Base-by-base conservation (phyloP, 2,329 filamentous ascomycete genomes). In the Neobulgaria alba region DNA sequence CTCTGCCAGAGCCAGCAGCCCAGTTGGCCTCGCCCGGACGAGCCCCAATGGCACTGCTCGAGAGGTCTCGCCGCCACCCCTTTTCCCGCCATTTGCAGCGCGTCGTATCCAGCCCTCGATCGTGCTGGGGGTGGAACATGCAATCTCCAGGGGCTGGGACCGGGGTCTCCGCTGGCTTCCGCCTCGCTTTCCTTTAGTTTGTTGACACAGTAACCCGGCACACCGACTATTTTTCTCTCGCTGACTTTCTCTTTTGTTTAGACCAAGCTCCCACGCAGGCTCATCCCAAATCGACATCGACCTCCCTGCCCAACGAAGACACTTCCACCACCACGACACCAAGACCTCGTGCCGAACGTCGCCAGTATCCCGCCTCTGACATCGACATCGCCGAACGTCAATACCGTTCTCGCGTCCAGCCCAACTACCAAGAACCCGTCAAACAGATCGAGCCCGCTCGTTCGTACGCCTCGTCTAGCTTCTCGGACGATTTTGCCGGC, bases 331-430 rank as follows among this genome's bases (percentile, higher is more conserved):
- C 34, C 49, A 55, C 44, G 47, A 54, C 20, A 32, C 37, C 41
- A 33, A 42, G 19, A 50, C 45, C 41, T 49, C 46, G 46, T 15
- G 47, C 52, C 41, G 53, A 48, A 30, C 51, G 47, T 42, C 51
- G 39, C 19, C 33, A 33, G 12, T 47, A 47, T 21, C 42, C 53
- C 50, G 53, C 52, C 29, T 48, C 57, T 15, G 48, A 58, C 38
- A 70, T 82, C 62, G 78, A 82, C 66, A 62, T 73, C 53, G 75
- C 75, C 59, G 78, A 82, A 66, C 75, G 73, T 65, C 70, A 79
- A 64, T 81, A 80, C 63, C 77, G 77, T 59, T 66, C 76, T 61
- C 74, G 73, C 52, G 67, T 70, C 64, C 73, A 75, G 54, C 68
- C 72, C 52, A 63, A 58, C 48, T 57, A 63, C 59, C 59, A 43